phyloP scores from a whole-genome alignment of 257 asterid species.

The Solanum bulbocastanum region DNA sequence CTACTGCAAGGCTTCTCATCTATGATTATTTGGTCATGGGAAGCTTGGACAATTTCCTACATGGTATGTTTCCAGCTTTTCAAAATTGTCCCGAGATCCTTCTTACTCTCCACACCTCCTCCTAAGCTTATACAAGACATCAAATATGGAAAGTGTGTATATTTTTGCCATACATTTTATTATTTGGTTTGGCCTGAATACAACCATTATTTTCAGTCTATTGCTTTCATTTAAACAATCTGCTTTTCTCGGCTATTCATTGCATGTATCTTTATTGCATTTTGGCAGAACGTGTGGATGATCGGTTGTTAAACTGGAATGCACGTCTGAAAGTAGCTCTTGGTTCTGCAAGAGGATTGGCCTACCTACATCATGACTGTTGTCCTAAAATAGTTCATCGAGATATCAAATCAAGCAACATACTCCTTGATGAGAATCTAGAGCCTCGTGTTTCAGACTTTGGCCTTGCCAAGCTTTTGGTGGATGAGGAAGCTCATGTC shows the following conservation, averaged over 20 bases:
- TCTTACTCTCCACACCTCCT: neutral
- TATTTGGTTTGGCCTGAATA: neutral
- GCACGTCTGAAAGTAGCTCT: constrained; percentile 72
- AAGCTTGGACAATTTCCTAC: constrained; percentile 81
- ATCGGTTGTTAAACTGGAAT: constrained; percentile 58
- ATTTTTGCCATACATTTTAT: neutral
- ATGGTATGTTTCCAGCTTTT: constrained; percentile 38
- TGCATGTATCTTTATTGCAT: neutral
- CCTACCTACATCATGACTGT: constrained; percentile 93
- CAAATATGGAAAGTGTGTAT: neutral
- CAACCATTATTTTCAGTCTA: neutral
- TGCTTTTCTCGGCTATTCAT: neutral
- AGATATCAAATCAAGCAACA: constrained; percentile 87
- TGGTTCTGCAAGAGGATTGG: constrained; percentile 93
- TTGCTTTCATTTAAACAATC: neutral
- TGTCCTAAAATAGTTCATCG: constrained; percentile 82
- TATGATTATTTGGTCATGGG: constrained; percentile 89
- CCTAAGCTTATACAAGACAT: neutral
- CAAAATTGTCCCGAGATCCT: neutral
- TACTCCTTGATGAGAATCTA: constrained; percentile 84
- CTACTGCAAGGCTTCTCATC: constrained; percentile 80
- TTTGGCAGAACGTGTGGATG: constrained; percentile 32
- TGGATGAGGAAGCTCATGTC: constrained; percentile 89
- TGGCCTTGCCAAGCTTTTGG: constrained; percentile 91
- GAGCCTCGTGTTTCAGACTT: constrained; percentile 93